Evolutionary conservation across 352 stramenopile species (phyloP), one percentile per base, ranked within the genome.

Genomic region (Globisporangium sylvaticum): DNA sequence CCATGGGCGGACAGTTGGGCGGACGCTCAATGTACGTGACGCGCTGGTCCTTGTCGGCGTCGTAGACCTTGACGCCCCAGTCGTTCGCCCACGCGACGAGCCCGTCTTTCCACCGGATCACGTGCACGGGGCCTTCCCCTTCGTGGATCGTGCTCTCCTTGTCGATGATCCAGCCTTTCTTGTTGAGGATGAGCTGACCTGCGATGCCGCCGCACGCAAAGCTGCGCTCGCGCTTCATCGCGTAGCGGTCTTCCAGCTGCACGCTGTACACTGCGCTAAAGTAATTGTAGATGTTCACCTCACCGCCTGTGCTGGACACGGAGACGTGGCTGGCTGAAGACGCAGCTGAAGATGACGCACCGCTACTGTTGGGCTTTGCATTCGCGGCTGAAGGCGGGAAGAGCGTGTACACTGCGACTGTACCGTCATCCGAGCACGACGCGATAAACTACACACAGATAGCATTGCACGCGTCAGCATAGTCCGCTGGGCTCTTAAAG

Each of bases 251-350:
- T 66, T 95, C 85, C 29, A 95, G 69, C 69, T 91, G 77, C 57
- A 93, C 83, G 6, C 77, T 82, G 74, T 95, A 95, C 22, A 95
- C 75, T 25, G 87, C 82, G 67, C 78, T 92, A 37, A 91, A 94
- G 66, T 94, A 95, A 67, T 95, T 95, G 74, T 94, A 95, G 61
- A 95, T 94, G 71, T 92, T 94, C 44, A 95, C 84, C 70, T 95
- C 87, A 8, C 87, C 87, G 14, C 84, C 86, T 1, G 84, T 90
- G 48, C 74, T 92, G 1, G 83, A 80, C 22, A 91, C 76, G 0
- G 78, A 83, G 0, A 86, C 67, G 42, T 87, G 75, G 22, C 65
- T 63, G 2, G 65, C 68, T 24, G 68, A 20, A 2, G 58, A 20
- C 9, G 34, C 14, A 29, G 57, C 58, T 27, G 34, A 6, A 20